Evolutionary conservation across 179 eudicot genomes (phyloP).

Genomic region (Pouteria campechiana): DNA sequence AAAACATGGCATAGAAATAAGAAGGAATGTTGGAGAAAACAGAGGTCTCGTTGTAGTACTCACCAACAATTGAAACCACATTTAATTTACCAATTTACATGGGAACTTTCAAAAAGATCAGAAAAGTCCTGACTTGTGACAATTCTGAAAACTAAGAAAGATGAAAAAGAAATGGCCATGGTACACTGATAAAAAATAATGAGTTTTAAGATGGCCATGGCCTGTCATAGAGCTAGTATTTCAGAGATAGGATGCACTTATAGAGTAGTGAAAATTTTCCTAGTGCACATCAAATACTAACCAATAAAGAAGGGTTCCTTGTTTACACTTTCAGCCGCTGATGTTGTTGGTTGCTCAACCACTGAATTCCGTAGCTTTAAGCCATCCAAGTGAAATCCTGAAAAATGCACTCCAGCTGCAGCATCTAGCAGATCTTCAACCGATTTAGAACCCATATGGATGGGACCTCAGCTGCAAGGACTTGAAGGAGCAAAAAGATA

Average conservation of each 20-base stretch:
- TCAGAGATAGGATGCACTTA: too few relatives aligned
- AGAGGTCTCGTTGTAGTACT: too few relatives aligned
- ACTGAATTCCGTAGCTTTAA: constrained; percentile 28
- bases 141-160: neutral
- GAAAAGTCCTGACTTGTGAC: too few relatives aligned
- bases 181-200: constrained; percentile 6
- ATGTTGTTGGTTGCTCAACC: constrained; percentile 48
- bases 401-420: constrained; percentile 82
- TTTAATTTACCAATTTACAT: too few relatives aligned
- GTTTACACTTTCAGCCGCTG: constrained; percentile 43
- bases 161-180: neutral
- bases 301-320: constrained; percentile 94
- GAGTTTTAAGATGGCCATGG: too few relatives aligned
- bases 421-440: constrained; percentile 71
- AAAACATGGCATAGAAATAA: too few relatives aligned
- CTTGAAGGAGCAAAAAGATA: neutral
- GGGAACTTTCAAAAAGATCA: too few relatives aligned
- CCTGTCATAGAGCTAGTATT: too few relatives aligned
- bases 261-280: too few relatives aligned
- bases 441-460: constrained; percentile 78
- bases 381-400: constrained; percentile 87
- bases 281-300: constrained; percentile 10
- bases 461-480: too few relatives aligned
- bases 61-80: too few relatives aligned
- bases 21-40: too few relatives aligned